These are phyloP conservation scores for Xylariaceae sp. DNA, from an alignment of 2,329 filamentous ascomycete genomes.

Conservation along the genomic window DNA sequence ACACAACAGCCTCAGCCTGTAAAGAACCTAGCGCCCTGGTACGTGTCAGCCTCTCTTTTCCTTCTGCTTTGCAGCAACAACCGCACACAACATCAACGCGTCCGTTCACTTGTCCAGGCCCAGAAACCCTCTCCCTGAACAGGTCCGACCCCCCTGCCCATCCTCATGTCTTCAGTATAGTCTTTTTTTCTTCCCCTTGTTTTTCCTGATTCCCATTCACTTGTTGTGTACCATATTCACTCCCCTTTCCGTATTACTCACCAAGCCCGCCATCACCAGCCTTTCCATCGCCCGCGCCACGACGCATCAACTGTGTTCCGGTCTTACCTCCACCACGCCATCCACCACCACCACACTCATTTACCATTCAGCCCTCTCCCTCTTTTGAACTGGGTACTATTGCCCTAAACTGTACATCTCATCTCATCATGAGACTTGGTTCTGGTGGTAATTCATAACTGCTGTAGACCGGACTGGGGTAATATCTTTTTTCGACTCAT, in stretches of 20 bases:
- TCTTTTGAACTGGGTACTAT: neutral
- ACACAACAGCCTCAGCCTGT: neutral
- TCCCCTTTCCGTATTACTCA: neutral
- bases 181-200: neutral
- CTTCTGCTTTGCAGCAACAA: neutral
- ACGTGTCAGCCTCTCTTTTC: neutral
- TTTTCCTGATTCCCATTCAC: neutral
- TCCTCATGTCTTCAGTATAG: neutral
- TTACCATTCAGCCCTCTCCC: neutral
- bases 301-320: neutral
- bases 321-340: neutral
- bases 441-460: slow-evolving; percentile 23
- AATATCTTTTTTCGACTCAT: too few species aligned
- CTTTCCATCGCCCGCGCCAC: neutral
- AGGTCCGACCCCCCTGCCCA: neutral
- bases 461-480: slow-evolving; percentile 15
- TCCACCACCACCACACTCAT: neutral
- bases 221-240: neutral
- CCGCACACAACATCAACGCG: neutral
- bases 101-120: neutral
- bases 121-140: neutral
- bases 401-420: slow-evolving; percentile 7
- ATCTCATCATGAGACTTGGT: slow-evolving; percentile 21
- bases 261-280: neutral
- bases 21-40: too few species aligned